phyloP scores from a whole-genome alignment of 2,329 filamentous ascomycete genomes.

The Ascochyta rabiei region DNA sequence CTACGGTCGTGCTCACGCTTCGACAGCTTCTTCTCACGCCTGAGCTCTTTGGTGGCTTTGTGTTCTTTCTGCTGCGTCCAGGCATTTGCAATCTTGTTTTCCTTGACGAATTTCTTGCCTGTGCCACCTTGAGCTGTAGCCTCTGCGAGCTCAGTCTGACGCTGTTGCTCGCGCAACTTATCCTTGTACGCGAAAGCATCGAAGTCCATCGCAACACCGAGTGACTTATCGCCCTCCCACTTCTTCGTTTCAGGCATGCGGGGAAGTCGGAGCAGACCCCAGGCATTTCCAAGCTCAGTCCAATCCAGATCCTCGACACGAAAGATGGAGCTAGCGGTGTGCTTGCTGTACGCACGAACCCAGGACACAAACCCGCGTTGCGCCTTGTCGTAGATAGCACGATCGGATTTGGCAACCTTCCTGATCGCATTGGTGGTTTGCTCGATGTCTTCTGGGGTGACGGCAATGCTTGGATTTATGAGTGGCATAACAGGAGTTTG shows the following conservation, averaged over 20 bases:
- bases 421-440: slow-evolving; percentile 66
- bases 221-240: slow-evolving; percentile 52
- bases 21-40: slow-evolving; percentile 43
- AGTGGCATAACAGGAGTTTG: slow-evolving; percentile 80
- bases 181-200: slow-evolving; percentile 53
- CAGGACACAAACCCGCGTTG: slow-evolving; percentile 93
- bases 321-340: slow-evolving; percentile 91
- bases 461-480: slow-evolving; percentile 59
- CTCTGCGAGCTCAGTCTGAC: slow-evolving; percentile 44
- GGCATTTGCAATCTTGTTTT: slow-evolving; percentile 36
- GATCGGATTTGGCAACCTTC: slow-evolving; percentile 62
- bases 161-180: slow-evolving; percentile 51
- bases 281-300: slow-evolving; percentile 78
- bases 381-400: slow-evolving; percentile 81
- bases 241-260: slow-evolving; percentile 83
- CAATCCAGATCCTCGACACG: slow-evolving; percentile 81
- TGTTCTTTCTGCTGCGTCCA: slow-evolving; percentile 49
- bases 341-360: slow-evolving; percentile 89
- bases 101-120: slow-evolving; percentile 31
- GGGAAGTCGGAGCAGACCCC: slow-evolving; percentile 85
- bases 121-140: slow-evolving; percentile 31
- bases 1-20: slow-evolving; percentile 39
- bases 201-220: slow-evolving; percentile 51
- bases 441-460: slow-evolving; percentile 67
- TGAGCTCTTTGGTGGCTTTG: slow-evolving; percentile 37